These are phyloP conservation scores for Naganishia friedmannii DNA, from an alignment of 768 basidiomycete genomes.

Conservation along the genomic window DNA sequence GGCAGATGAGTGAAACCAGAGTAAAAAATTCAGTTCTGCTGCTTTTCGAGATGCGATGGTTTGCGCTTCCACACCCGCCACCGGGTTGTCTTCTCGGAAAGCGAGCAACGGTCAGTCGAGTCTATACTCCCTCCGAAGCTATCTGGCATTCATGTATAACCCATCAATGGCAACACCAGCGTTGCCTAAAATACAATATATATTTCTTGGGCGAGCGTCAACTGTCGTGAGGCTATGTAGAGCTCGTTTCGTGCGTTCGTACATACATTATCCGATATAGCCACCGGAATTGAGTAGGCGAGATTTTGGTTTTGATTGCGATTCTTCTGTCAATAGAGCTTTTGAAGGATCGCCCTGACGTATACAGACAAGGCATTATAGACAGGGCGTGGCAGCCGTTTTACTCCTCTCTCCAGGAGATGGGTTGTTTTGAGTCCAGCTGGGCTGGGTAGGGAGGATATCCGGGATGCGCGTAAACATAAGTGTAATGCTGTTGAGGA, in stretches of 20 bases:
- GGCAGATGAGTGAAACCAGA: no score
- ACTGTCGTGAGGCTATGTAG: conserved; percentile 11
- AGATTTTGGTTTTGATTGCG: background rate
- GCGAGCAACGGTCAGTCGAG: no score
- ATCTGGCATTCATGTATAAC: conserved; percentile 12
- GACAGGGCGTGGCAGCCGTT: background rate
- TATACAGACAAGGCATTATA: background rate
- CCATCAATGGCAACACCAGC: conserved; percentile 9
- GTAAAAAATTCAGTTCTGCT: no score
- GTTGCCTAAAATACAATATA: conserved; percentile 21
- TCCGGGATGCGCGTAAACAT: conserved; percentile 23
- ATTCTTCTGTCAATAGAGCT: background rate
- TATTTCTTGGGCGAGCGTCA: background rate
- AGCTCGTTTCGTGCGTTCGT: conserved; percentile 9
- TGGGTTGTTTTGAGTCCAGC: conserved; percentile 15
- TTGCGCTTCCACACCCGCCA: no score
- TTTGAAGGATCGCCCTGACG: background rate
- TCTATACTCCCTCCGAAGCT: no score
- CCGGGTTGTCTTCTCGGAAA: no score
- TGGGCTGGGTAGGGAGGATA: conserved; percentile 15
- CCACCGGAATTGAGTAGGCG: background rate
- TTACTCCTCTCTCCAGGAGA: conserved; percentile 25
- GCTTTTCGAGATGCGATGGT: no score
- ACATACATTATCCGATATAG: conserved; percentile 3
- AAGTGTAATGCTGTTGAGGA: conserved; percentile 22